These are phyloP conservation scores for Suillus decipiens DNA, from an alignment of 768 basidiomycete genomes.

Conservation along the genomic window DNA sequence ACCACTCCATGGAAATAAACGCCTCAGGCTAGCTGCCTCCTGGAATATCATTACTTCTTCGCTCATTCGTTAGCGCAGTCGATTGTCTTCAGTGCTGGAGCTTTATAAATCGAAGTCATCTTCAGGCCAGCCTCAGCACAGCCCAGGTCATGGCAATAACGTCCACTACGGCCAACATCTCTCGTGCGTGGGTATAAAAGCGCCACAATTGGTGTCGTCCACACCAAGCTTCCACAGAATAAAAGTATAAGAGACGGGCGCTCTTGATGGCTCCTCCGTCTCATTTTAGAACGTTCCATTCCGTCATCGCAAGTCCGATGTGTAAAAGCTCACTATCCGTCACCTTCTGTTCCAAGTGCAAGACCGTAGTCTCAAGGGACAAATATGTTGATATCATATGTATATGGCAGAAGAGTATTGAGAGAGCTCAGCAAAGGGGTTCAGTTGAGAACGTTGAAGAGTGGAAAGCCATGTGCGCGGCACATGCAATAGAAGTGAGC, in stretches of 20 bases:
- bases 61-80: neutral
- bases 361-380: neutral
- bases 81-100: neutral
- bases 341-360: neutral
- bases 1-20: constrained; percentile 24
- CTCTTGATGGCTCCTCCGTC: too few species aligned
- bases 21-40: neutral
- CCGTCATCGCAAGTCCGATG: constrained; percentile 44
- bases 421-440: neutral
- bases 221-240: neutral
- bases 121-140: neutral
- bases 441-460: neutral
- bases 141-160: neutral
- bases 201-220: neutral
- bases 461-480: neutral
- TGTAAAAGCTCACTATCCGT: constrained; percentile 48
- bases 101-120: neutral
- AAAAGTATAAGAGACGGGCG: neutral
- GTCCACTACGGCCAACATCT: neutral
- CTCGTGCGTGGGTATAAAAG: neutral
- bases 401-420: neutral
- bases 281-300: neutral
- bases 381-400: neutral
- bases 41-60: neutral
- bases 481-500: neutral